Percentiles rank a stretch among this genome's conserved stretches.
Conservation (phyloP, 2,329 filamentous ascomycete species). For the Sclerotinia spermophila region DNA sequence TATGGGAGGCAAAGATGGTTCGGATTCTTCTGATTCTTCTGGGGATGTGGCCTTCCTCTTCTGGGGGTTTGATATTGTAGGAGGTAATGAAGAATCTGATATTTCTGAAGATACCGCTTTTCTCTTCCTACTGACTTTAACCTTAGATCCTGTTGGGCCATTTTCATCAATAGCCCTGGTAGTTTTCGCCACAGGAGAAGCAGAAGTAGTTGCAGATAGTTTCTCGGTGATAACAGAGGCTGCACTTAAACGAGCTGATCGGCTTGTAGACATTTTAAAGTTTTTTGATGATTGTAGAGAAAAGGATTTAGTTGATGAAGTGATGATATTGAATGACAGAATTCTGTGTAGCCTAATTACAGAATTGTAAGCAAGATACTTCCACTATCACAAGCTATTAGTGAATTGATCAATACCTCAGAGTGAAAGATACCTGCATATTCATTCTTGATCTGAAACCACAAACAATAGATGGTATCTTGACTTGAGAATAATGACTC, state of each 20-base stretch:
- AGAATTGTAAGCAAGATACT: conserved; percentile 10
- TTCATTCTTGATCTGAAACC: background rate
- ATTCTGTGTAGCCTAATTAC: conserved; percentile 24
- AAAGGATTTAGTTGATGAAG: background rate
- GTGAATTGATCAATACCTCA: background rate
- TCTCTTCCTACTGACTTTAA: conserved; percentile 21
- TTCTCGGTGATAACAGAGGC: conserved; percentile 22
- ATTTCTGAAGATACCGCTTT: background rate
- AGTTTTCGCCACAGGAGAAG: background rate
- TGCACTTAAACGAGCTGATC: conserved; percentile 32
- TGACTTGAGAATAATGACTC: background rate
- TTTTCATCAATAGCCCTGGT: background rate
- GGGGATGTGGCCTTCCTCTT: background rate
- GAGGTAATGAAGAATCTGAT: background rate
- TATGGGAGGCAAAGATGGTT: background rate
- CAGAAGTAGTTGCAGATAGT: background rate
- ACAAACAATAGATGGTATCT: background rate
- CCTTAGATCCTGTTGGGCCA: conserved; percentile 12
- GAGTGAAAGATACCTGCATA: background rate
- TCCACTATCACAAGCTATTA: background rate
- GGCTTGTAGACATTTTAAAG: conserved; percentile 32
- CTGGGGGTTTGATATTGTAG: background rate
- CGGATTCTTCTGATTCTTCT: background rate
- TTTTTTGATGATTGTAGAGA: conserved; percentile 13
- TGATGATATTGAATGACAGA: background rate